Evolutionary conservation across 371 early-diverging fungal genomes (phyloP), one percentile per base, ranked within the genome.

Genomic region (Lichtheimia corymbifera): DNA sequence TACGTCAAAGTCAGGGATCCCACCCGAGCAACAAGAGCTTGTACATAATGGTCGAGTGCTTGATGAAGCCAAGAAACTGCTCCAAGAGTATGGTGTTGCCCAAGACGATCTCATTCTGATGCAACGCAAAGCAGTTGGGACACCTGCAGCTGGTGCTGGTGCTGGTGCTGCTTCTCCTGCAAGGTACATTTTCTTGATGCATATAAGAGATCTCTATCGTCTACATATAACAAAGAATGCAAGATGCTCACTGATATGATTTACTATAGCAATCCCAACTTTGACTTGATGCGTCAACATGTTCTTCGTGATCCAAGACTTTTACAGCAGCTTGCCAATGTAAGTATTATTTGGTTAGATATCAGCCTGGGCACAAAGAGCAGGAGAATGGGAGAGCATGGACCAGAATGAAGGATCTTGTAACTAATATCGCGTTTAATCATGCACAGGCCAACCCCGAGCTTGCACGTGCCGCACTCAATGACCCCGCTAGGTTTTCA

Each of bases 271-370:
- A 67, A 69, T 60, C 70, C 71, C 41, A 79, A 84, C 42, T 80
- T 88, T 59, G 95, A 94, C 64, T 74, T 81, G 18, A 83, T 90
- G 67, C 85, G 96, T 15, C 89, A 90, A 70, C 89, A 88, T 62
- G 78, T 94, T 13, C 73, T 93, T 12, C 74, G 75, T 28, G 87
- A 89, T 65, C 89, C 88, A 17, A 72, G 80, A 18, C 76, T 90
- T 58, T 67, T 88, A 51, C 81, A 80, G 44, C 88, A 88, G 52
- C 81, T 92, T 11, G 80, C 74, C 49, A 82, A 82, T 62, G 86
- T 84, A 77, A 66, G 67, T 28, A 50, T 47, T 30, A 13, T 14
- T 7, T 13, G 2, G 2, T 42, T 41, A 4, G 5, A 24, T 6
- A 35, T 13, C 27, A 20, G 5, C 25, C 15, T 50, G 2, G n/a